These are phyloP conservation scores for Aspergillus pseudoglaucus DNA, from an alignment of 2,329 filamentous ascomycete genomes.

Conservation along the genomic window DNA sequence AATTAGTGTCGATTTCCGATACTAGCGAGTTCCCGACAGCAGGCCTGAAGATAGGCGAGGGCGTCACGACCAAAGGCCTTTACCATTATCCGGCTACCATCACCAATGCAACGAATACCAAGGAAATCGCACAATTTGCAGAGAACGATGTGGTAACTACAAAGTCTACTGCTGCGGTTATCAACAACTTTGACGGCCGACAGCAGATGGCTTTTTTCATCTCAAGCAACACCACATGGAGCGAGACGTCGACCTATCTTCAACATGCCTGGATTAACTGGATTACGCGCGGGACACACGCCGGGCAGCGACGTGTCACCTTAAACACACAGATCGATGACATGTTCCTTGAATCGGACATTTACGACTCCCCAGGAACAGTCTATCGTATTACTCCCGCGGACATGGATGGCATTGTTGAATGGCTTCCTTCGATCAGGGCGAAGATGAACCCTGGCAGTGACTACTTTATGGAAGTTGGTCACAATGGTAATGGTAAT, in stretches of 20 bases:
- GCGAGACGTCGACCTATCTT: conserved; percentile 50
- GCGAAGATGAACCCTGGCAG: conserved; percentile 47
- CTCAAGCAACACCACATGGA: conserved; percentile 47
- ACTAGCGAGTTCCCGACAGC: conserved; percentile 49
- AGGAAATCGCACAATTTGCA: conserved; percentile 49
- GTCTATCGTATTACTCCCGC: conserved; percentile 45
- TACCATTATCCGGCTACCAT: conserved; percentile 56
- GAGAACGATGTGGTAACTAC: conserved; percentile 35
- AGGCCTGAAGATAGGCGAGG: conserved; percentile 46
- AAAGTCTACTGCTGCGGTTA: conserved; percentile 50
- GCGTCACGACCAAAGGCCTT: conserved; percentile 46
- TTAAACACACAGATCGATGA: conserved; percentile 57
- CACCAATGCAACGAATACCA: conserved; percentile 48
- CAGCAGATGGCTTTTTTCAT: conserved; percentile 60
- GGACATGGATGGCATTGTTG: conserved; percentile 44
- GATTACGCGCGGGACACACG: conserved; percentile 52
- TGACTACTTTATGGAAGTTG: conserved; percentile 48
- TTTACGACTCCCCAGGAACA: conserved; percentile 44
- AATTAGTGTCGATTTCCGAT: conserved; percentile 50
- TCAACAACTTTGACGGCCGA: conserved; percentile 52
- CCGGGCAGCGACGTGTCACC: conserved; percentile 51
- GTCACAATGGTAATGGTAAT: conserved; percentile 52
- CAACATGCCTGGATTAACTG: conserved; percentile 59
- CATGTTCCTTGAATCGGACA: conserved; percentile 50
- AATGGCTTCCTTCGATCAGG: conserved; percentile 37